These are phyloP conservation scores for Didymella lethalis DNA, from an alignment of 2,329 filamentous ascomycete genomes.

Conservation along the genomic window DNA sequence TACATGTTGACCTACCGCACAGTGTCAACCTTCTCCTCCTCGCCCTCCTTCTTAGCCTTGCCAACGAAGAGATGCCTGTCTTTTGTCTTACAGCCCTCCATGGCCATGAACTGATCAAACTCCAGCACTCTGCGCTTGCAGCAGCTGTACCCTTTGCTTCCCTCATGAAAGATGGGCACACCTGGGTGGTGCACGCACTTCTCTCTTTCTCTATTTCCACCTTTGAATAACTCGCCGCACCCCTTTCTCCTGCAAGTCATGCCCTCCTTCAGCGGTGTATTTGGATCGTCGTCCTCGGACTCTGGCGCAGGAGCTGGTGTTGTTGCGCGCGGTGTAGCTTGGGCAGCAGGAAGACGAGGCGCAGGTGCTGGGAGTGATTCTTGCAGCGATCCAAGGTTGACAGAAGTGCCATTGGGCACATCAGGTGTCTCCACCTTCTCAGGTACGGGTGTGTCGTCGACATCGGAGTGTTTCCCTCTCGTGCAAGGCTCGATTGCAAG, in stretches of 20 bases:
- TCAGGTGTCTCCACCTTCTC: slow-evolving; percentile 59
- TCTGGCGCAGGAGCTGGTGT: slow-evolving; percentile 50
- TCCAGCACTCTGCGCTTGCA: slow-evolving; percentile 95
- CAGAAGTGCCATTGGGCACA: slow-evolving; percentile 49
- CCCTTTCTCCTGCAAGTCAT: slow-evolving; percentile 78
- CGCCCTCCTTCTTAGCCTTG: slow-evolving; percentile 71
- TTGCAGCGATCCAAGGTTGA: slow-evolving; percentile 43
- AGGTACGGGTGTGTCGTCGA: slow-evolving; percentile 72
- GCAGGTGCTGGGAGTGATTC: slow-evolving; percentile 44
- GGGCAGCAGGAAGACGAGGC: slow-evolving; percentile 44
- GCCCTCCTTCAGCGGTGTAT: slow-evolving; percentile 74
- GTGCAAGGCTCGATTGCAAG: slow-evolving; percentile 92
- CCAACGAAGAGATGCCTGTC: slow-evolving; percentile 84
- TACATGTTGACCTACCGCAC: slow-evolving; percentile 66
- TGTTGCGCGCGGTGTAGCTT: slow-evolving; percentile 35
- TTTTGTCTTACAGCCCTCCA: slow-evolving; percentile 88
- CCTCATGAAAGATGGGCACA: slow-evolving; percentile 93
- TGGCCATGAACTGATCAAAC: slow-evolving; percentile 98
- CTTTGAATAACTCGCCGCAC: slow-evolving; percentile 73
- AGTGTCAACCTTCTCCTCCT: slow-evolving; percentile 78
- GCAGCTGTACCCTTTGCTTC: slow-evolving; percentile 96
- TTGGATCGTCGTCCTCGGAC: slow-evolving; percentile 86
- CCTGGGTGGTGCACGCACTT: slow-evolving; percentile 90
- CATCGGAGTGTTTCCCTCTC: slow-evolving; percentile 87
- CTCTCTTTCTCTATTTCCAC: slow-evolving; percentile 66